phyloP scores from a whole-genome alignment of 495 filamentous ascomycete species.

The Thermothielavioides terrestris region DNA sequence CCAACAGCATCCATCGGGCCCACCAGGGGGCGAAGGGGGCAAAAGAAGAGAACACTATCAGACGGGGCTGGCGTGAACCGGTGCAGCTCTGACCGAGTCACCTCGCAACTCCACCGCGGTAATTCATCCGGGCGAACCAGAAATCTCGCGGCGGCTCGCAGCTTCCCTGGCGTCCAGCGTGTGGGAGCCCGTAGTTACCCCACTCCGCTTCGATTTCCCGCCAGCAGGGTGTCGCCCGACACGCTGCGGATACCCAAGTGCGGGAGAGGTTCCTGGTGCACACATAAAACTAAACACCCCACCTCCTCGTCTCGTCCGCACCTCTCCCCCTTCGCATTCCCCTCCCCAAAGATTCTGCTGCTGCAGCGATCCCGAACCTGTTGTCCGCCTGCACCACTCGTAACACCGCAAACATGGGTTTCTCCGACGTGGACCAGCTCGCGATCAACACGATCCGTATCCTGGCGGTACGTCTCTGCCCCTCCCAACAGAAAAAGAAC shows the following conservation, averaged over 20 bases:
- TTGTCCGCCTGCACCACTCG: conserved; percentile 16
- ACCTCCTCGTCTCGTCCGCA: conserved; percentile 26
- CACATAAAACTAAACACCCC: conserved; percentile 28
- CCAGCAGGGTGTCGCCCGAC: conserved; percentile 14
- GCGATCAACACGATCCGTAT: conserved; percentile 96
- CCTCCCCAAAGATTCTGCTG: conserved; percentile 3
- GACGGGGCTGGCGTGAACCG: conserved; percentile 5
- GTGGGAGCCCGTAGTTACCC: conserved; percentile 15
- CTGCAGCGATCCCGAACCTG: conserved; percentile 1
- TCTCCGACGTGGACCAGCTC: conserved; percentile 73
- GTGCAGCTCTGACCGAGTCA: conserved; percentile 11
- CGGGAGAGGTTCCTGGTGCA: conserved; percentile 1
- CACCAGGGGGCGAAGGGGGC: conserved; percentile 1
- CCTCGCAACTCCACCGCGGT: conserved; percentile 15
- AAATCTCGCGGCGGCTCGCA: conserved; percentile 10
- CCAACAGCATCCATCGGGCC: neutral
- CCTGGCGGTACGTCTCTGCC: conserved; percentile 65
- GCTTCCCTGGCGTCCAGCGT: neutral
- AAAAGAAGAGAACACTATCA: conserved; percentile 10
- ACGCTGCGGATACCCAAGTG: too few species aligned
- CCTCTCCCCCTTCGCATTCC: conserved; percentile 19
- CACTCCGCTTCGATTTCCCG: conserved; percentile 7
- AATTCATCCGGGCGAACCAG: conserved; percentile 31
- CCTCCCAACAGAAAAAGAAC: conserved; percentile 21
- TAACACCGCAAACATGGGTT: conserved; percentile 68